Conservation (phyloP, 1,139 yeast species). For the Pichia sp. region DNA sequence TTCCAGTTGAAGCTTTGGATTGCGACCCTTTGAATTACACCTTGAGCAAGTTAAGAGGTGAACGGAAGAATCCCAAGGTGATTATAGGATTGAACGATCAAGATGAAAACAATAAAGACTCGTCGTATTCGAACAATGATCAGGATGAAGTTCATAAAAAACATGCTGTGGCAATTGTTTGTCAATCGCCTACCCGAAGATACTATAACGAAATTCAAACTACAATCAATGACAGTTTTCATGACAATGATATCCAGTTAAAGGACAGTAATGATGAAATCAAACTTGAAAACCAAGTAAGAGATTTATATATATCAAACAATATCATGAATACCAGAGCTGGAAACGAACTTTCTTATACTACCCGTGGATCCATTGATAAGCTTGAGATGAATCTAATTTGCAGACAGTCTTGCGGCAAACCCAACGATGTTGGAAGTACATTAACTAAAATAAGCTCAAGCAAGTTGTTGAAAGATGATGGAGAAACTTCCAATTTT, state of each 20-base stretch:
- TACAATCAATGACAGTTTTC: not conserved
- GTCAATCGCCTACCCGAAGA: constrained; percentile 10
- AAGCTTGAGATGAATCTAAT: constrained; percentile 12
- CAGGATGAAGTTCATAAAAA: constrained; percentile 12
- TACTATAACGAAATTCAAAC: not conserved
- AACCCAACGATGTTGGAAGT: constrained; percentile 7
- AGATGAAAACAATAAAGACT: not conserved
- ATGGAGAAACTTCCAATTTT: constrained; percentile 17
- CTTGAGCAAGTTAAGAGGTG: constrained; percentile 70
- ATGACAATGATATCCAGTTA: not conserved
- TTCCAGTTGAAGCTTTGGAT: constrained; percentile 66
- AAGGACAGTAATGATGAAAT: constrained; percentile 19
- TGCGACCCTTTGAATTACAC: constrained; percentile 74
- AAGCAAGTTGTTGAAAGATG: constrained; percentile 10
- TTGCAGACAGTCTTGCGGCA: constrained; percentile 1
- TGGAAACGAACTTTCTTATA: not conserved
- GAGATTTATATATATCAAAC: constrained; percentile 22
- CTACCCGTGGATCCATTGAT: not conserved
- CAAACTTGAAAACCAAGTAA: constrained; percentile 24
- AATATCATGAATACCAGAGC: not conserved
- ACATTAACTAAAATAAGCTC: constrained; percentile 11
- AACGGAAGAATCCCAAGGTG: constrained; percentile 13
- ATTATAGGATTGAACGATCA: constrained; percentile 18
- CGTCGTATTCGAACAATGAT: not conserved
- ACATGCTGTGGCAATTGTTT: constrained; percentile 14